Evolutionary conservation across 2,329 filamentous ascomycete species (phyloP).

Genomic region (Septoria petroselini): DNA sequence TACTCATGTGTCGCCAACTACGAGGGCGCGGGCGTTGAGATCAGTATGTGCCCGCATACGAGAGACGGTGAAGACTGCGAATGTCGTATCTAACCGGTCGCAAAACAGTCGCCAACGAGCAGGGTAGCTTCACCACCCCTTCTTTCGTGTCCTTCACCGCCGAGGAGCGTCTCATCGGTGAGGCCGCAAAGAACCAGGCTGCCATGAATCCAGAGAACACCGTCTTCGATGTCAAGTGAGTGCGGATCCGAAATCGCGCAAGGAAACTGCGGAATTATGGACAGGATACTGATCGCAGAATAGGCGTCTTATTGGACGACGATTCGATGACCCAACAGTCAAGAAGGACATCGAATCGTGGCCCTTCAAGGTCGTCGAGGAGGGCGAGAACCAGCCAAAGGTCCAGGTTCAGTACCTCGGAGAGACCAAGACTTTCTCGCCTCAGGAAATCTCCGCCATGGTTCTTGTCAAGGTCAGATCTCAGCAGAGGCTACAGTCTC

Average conservation of each 20-base stretch:
- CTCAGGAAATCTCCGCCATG: conserved; percentile 99
- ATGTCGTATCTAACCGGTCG: conserved; percentile 14
- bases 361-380: conserved; percentile 97
- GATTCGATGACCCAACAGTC: conserved; percentile 91
- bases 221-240: conserved; percentile 89
- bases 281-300: conserved; percentile 34
- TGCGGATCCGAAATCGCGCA: conserved; percentile 11
- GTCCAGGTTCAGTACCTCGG: conserved; percentile 95
- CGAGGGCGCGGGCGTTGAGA: conserved; percentile 99
- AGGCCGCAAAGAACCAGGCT: conserved; percentile 99
- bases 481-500: not conserved
- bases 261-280: not conserved
- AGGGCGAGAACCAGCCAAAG: conserved; percentile 73
- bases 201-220: conserved; percentile 99
- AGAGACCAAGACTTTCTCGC: conserved; percentile 92
- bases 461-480: conserved; percentile 86
- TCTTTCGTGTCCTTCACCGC: conserved; percentile 99
- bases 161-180: conserved; percentile 97
- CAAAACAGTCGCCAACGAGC: conserved; percentile 80
- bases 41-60: conserved; percentile 56
- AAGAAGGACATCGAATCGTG: conserved; percentile 99
- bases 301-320: conserved; percentile 95
- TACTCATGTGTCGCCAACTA: conserved; percentile 99
- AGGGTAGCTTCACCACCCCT: conserved; percentile 97
- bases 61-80: conserved; percentile 9